Percentiles rank a stretch among this genome's conserved stretches.
Evolutionary conservation across 805 yeast species (phyloP).

Genomic region (Ogataea glucozyma): DNA sequence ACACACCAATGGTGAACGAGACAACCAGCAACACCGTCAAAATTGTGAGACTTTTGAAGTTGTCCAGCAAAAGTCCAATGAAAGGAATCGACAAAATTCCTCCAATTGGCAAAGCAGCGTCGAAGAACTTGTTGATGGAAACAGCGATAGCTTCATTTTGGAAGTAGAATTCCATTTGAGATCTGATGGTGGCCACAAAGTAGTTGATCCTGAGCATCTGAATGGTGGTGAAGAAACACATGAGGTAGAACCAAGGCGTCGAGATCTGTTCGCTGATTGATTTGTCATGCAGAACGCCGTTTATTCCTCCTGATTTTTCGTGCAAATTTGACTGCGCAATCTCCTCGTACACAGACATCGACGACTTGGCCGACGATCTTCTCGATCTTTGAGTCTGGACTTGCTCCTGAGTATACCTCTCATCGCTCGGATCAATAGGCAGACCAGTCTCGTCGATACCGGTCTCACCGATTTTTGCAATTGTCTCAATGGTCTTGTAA

Average conservation of each 20-base stretch:
- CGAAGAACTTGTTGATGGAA: slow-evolving; percentile 71
- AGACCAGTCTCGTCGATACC: slow-evolving; percentile 73
- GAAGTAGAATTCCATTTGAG: slow-evolving; percentile 78
- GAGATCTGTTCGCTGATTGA: slow-evolving; percentile 40
- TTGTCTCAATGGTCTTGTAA: slow-evolving; percentile 68
- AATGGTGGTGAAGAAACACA: slow-evolving; percentile 77
- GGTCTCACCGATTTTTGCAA: slow-evolving; percentile 69
- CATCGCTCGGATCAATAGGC: slow-evolving; percentile 50
- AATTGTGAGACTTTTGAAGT: slow-evolving; percentile 60
- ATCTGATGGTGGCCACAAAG: slow-evolving; percentile 83
- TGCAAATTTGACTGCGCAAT: slow-evolving; percentile 59
- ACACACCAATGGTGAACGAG: slow-evolving; percentile 66
- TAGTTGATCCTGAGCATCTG: slow-evolving; percentile 92
- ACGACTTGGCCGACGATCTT: slow-evolving; percentile 39
- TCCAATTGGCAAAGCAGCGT: slow-evolving; percentile 83
- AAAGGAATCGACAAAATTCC: slow-evolving; percentile 86
- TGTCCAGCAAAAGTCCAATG: slow-evolving; percentile 78
- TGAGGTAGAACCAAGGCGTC: slow-evolving; percentile 75
- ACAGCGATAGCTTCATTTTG: slow-evolving; percentile 52
- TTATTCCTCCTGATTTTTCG: slow-evolving; percentile 61
- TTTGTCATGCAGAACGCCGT: slow-evolving; percentile 76
- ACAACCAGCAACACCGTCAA: slow-evolving; percentile 51
- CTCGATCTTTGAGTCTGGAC: slow-evolving; percentile 23
- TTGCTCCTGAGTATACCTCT: slow-evolving; percentile 27
- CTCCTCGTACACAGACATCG: slow-evolving; percentile 64